phyloP scores from a whole-genome alignment of 177 flowering plant species.

The Tripterygium wilfordii region DNA sequence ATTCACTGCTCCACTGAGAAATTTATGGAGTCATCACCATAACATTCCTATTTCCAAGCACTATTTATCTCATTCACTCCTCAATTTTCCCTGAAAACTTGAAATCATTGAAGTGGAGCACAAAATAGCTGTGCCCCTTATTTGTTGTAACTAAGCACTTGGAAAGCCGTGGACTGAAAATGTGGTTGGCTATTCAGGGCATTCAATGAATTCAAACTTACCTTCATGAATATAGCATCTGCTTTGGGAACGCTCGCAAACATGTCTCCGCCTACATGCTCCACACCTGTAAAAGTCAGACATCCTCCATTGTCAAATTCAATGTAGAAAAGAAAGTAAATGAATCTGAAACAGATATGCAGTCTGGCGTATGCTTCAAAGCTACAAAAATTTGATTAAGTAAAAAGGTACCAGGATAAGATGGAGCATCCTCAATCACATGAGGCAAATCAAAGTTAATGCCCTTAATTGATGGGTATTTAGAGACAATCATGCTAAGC shows the following conservation, averaged over 20 bases:
- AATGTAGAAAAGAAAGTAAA: background rate
- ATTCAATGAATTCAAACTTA: conserved; percentile 10
- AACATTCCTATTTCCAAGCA: too few species aligned
- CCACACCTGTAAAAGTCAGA: conserved; percentile 36
- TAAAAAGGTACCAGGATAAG: conserved; percentile 44
- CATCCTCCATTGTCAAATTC: background rate
- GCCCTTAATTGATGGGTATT: conserved; percentile 68
- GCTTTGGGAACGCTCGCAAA: conserved; percentile 75
- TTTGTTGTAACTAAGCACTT: too few species aligned
- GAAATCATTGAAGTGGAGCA: too few species aligned
- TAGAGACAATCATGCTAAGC: conserved; percentile 57
- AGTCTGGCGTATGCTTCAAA: background rate
- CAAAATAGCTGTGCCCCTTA: too few species aligned
- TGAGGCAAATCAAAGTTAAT: conserved; percentile 85
- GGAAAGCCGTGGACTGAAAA: too few species aligned
- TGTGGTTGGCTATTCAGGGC: background rate
- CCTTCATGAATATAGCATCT: conserved; percentile 95
- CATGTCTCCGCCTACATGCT: conserved; percentile 90
- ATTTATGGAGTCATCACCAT: too few species aligned
- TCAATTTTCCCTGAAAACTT: too few species aligned
- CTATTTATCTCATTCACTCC: too few species aligned
- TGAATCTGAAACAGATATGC: background rate
- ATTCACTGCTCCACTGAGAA: too few species aligned
- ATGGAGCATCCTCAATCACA: conserved; percentile 72
- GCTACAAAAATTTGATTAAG: background rate